Percentiles rank a stretch among this genome's conserved stretches.
These are phyloP conservation scores for Colletotrichum limetticola DNA, from an alignment of 2,329 filamentous ascomycete species.

Conservation along the genomic window DNA sequence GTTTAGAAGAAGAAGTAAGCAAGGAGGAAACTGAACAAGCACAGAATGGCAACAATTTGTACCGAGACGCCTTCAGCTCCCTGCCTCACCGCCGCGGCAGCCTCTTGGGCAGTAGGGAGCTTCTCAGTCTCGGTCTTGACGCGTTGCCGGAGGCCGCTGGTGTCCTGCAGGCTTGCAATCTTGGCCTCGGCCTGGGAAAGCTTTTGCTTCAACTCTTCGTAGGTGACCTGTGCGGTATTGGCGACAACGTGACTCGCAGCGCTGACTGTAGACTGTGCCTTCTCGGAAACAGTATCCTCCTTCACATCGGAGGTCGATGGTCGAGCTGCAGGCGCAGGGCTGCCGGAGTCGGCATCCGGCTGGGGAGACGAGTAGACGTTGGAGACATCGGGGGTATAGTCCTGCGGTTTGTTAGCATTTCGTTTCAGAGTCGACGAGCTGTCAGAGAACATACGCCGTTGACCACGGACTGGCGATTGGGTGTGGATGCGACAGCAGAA, in stretches of 20 bases:
- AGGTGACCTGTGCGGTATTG: conserved; percentile 52
- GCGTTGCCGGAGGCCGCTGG: conserved; percentile 81
- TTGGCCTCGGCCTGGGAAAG: conserved; percentile 80
- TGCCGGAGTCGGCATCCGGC: conserved; percentile 43
- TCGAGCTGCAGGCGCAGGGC: conserved; percentile 39
- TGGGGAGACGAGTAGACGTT: conserved; percentile 58
- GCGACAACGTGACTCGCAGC: conserved; percentile 61
- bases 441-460: conserved; percentile 44
- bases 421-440: background rate
- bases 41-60: conserved; percentile 84
- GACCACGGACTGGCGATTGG: conserved; percentile 50
- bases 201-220: conserved; percentile 76
- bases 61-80: conserved; percentile 83
- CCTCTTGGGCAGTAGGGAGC: conserved; percentile 55
- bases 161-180: conserved; percentile 75
- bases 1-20: conserved; percentile 95
- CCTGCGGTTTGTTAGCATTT: conserved; percentile 40
- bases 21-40: conserved; percentile 89
- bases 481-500: conserved; percentile 46
- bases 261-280: conserved; percentile 45
- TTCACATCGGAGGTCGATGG: conserved; percentile 47
- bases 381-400: conserved; percentile 56
- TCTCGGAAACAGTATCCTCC: conserved; percentile 43
- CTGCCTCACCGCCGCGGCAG: conserved; percentile 65
- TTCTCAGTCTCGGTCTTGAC: conserved; percentile 65